Evolutionary conservation across 768 basidiomycete species (phyloP), one percentile per base, ranked within the genome.

Genomic region (Lepiota subincarnata): DNA sequence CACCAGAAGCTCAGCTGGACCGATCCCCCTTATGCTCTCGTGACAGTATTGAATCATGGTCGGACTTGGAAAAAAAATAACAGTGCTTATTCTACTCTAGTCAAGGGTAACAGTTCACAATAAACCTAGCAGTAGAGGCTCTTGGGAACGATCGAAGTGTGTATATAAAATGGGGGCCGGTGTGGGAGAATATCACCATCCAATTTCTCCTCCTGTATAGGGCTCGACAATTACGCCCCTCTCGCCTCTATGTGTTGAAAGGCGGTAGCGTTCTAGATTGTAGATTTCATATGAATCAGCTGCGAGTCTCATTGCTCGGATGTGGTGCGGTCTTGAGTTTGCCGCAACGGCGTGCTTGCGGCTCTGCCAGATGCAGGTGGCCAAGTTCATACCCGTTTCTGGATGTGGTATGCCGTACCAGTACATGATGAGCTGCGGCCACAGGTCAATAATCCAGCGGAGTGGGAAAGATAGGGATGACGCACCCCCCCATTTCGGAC

Each of bases 321-420:
- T 78, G 62, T 98, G 96, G 53, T 87, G 78, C 12, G 91, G 92
- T 5, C 85, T 79, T 0, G 83, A 80, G 59, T 83, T 92, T 0
- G 94, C 94, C 3, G 83, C 84, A 22, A 84, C 70, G 3, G 95
- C 96, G 56, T 93, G 87, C 59, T 79, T 79, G 5, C 94, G 84
- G 38, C 88, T 91, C 70, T 89, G 86, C 95, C 96, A 98, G 38
- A 98, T 87, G 71, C 95, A 98, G 14, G 94, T 97, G 6, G 95
- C 93, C 50, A 97, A 81, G 67, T 98, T 98, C 70, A 89, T 74
- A 1, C 92, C 85, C 0, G 89, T 88, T 35, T 74, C 66, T 45
- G 78, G 77, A 59, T 90, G 72, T 1, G 94, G 94, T 26, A 86
- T 77, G 8, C 94, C 94, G 60, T 93, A 95, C 95, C 96, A 98